phyloP scores from a whole-genome alignment of 169 alveolate genomes.

The Eimeria acervulina region DNA sequence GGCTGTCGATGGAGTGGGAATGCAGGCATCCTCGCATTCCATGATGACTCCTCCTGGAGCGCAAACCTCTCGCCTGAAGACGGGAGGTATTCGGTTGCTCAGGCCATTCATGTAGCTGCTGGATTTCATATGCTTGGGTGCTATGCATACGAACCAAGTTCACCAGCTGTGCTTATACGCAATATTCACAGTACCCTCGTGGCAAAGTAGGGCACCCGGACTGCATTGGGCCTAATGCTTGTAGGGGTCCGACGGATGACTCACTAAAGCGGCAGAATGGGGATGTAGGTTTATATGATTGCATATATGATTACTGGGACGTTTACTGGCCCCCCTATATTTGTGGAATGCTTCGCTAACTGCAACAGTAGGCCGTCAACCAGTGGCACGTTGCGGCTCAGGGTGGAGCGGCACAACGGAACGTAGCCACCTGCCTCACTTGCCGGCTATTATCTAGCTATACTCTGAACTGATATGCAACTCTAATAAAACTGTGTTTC shows the following conservation, averaged over 20 bases:
- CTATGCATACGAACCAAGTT: not conserved
- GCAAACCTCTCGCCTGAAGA: not conserved
- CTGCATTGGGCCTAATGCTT: not conserved
- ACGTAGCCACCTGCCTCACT: not conserved
- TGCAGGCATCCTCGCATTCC: not conserved
- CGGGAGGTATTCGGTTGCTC: not conserved
- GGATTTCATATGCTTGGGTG: not conserved
- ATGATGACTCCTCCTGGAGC: not conserved
- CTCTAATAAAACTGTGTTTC: not conserved
- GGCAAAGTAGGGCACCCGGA: not conserved
- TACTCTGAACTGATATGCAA: not conserved
- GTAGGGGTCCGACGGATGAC: not conserved
- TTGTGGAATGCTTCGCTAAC: not conserved
- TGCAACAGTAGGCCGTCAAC: slow-evolving; percentile 37
- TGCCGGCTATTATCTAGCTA: not conserved
- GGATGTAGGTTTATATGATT: not conserved
- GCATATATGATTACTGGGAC: not conserved
- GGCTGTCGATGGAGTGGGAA: not conserved
- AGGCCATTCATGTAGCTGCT: not conserved
- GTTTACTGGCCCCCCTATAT: not conserved
- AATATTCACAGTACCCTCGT: not conserved
- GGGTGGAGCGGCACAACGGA: not conserved
- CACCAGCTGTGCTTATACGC: not conserved
- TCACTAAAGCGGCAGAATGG: not conserved
- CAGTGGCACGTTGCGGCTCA: slow-evolving; percentile 34